Evolutionary conservation across 768 basidiomycete species (phyloP), one percentile per base, ranked within the genome.

Genomic region (Rhodotorula sphaerocarpa): DNA sequence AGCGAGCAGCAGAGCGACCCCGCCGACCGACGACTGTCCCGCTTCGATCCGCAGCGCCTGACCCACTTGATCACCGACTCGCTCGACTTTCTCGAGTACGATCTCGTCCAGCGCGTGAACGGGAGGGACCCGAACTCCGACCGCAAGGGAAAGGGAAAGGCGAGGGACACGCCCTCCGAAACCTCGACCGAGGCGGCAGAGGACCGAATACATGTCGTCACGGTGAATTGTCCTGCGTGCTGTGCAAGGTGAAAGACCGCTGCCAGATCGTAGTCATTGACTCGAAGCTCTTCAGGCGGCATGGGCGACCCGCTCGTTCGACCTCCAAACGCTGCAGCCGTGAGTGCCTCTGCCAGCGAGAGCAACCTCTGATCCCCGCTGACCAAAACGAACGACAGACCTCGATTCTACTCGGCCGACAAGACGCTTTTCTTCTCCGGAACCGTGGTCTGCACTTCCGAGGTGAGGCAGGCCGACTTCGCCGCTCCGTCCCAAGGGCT

Each of bases 391-490:
- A n/a, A n/a, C n/a, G n/a, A n/a, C n/a, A 70, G 69, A 5, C 53
- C 70, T 6, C 58, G 56, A 18, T 82, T 78, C 72, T 91, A 84
- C 76, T 91, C 89, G 3, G 79, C 87, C 4, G 84, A 90, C 73
- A 86, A 87, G 1, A 74, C 79, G 1, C 82, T 83, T 79, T 79
- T 90, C 51, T 92, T 93, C 76, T 91, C 89, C 11, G 87, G 87
- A 3, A 78, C 91, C 25, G 81, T 86, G 15, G 86, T 84, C 0
- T 85, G 84, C 70, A 82, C 84, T 5, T 79, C 82, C 20, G 84
- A 85, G 63, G 85, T 87, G 62, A 58, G 79, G 36, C 36, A 39
- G 36, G 36, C 36, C 36, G n/a, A n/a, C n/a, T n/a, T n/a, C n/a
- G n/a, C n/a, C n/a, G n/a, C n/a, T n/a, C n/a, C n/a, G n/a, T 61